phyloP scores from a whole-genome alignment of 257 asterid genomes.

The Eustoma russellianum region DNA sequence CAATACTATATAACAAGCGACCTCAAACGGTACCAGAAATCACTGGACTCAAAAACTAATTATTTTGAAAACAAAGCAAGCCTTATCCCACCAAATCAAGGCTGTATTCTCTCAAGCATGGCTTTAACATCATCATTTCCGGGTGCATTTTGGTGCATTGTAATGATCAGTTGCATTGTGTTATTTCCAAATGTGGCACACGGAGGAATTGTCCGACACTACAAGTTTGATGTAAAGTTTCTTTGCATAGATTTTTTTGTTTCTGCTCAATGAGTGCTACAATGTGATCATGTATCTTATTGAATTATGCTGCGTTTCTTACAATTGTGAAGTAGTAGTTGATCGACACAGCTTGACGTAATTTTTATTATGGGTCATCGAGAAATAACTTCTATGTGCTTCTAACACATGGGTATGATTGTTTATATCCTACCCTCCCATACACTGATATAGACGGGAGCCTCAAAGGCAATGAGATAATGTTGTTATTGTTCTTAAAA shows the following conservation, averaged over 20 bases:
- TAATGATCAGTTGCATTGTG: slow-evolving; percentile 12
- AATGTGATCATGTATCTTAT: background rate
- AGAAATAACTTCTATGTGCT: too few species aligned
- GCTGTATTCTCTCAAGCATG: background rate
- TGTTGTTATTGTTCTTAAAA: too few species aligned
- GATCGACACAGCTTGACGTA: too few species aligned
- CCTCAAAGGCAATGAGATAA: too few species aligned
- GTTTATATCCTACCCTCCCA: too few species aligned
- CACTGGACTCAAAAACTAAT: background rate
- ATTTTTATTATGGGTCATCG: too few species aligned
- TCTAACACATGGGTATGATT: background rate
- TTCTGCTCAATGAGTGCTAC: too few species aligned
- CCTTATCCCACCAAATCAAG: background rate
- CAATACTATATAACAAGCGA: slow-evolving; percentile 6
- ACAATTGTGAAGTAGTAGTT: too few species aligned
- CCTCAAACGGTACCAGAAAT: background rate
- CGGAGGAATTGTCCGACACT: slow-evolving; percentile 12
- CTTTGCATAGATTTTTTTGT: too few species aligned
- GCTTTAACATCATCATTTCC: background rate
- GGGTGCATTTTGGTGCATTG: background rate
- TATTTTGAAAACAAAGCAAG: background rate
- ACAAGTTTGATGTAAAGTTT: slow-evolving; percentile 8
- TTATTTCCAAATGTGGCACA: slow-evolving; percentile 5
- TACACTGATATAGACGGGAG: too few species aligned
- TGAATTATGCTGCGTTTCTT: too few species aligned